These are phyloP conservation scores for Lophiostoma macrostomum DNA, from an alignment of 495 filamentous ascomycete species.

Conservation along the genomic window DNA sequence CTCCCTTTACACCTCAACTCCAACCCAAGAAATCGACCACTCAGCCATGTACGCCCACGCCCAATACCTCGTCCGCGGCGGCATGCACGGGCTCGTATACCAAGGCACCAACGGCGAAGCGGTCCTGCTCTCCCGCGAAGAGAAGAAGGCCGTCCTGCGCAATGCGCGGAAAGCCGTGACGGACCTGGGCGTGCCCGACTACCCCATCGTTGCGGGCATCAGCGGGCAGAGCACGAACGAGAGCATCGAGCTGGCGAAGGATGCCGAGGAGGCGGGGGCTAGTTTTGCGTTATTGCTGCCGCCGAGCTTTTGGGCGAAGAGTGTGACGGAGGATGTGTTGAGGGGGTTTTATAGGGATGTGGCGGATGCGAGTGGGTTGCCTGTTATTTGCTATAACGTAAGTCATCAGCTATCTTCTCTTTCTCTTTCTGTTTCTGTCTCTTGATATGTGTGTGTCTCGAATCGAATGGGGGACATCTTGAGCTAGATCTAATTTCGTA, in stretches of 20 bases:
- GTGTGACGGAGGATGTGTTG: conserved; percentile 16
- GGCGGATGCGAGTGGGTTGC: conserved; percentile 10
- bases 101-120: conserved; percentile 28
- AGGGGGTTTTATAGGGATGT: conserved; percentile 16
- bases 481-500: neutral
- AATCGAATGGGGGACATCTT: no score
- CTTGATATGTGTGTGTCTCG: no score
- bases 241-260: conserved; percentile 9
- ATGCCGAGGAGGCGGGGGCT: conserved; percentile 12
- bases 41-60: conserved; percentile 22
- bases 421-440: neutral
- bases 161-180: conserved; percentile 4
- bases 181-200: conserved; percentile 13
- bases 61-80: conserved; percentile 9
- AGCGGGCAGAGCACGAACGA: conserved; percentile 18
- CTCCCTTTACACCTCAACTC: conserved; percentile 10
- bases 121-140: conserved; percentile 2
- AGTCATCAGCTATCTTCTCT: neutral
- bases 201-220: conserved; percentile 19
- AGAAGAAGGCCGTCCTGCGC: conserved; percentile 10
- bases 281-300: conserved; percentile 17
- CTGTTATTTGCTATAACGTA: conserved; percentile 18
- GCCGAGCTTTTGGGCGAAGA: conserved; percentile 16
- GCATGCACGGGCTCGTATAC: conserved; percentile 19
- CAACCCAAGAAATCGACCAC: conserved; percentile 19